A percentile compares a stretch with the other conserved stretches of the same genome.
These are phyloP conservation scores for Chiua virens DNA, from an alignment of 768 basidiomycete species.

Conservation along the genomic window DNA sequence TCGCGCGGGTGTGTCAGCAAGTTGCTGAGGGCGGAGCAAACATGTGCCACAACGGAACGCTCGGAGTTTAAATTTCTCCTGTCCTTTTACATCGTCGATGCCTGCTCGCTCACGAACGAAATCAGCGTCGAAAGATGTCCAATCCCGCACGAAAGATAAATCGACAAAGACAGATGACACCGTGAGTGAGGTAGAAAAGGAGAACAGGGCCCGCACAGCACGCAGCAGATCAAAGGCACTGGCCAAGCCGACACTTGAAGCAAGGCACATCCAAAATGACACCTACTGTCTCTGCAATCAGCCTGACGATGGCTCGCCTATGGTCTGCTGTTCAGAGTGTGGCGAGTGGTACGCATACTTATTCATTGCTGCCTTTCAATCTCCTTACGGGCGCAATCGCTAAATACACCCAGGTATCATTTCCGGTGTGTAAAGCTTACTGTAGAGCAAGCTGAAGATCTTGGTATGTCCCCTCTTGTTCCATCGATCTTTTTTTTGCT, in stretches of 20 bases:
- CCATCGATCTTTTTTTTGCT: conserved; percentile 6
- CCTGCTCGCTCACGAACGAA: conserved; percentile 48
- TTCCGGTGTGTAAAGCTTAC: conserved; percentile 71
- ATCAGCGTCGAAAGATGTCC: conserved; percentile 24
- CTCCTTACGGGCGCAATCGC: conserved; percentile 5
- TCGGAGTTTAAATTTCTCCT: conserved; percentile 35
- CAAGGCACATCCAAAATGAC: conserved; percentile 18
- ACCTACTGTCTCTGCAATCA: conserved; percentile 60
- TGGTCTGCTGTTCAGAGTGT: conserved; percentile 75
- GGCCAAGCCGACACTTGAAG: conserved; percentile 16
- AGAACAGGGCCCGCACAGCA: conserved; percentile 24
- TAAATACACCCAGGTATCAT: conserved; percentile 65
- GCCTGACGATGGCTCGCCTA: conserved; percentile 76
- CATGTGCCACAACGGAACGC: conserved; percentile 24
- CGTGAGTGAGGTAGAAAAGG: conserved; percentile 31
- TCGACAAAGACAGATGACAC: conserved; percentile 13
- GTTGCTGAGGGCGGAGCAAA: neutral
- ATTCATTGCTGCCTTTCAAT: neutral
- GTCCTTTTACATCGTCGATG: conserved; percentile 36
- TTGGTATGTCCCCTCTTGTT: conserved; percentile 54
- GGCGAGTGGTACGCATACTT: conserved; percentile 58
- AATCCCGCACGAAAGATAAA: conserved; percentile 21
- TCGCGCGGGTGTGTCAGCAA: too few species aligned
- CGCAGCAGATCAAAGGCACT: conserved; percentile 25
- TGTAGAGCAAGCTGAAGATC: conserved; percentile 68